A percentile compares a stretch with the other conserved stretches of the same genome.
These are phyloP conservation scores for Anisodus acutangulus DNA, from an alignment of 257 asterid genomes.

Conservation along the genomic window DNA sequence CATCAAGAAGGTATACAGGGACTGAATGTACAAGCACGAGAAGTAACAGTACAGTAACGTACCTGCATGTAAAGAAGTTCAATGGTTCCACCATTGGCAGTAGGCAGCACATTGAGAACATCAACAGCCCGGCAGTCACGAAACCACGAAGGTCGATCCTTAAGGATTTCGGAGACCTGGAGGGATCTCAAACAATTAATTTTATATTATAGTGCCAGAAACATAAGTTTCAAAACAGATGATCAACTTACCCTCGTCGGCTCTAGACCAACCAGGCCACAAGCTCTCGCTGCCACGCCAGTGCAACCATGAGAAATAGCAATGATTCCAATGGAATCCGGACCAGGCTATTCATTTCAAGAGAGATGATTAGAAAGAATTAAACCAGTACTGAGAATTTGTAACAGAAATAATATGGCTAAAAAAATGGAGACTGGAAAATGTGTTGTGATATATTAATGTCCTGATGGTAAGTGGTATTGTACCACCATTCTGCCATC, in stretches of 20 bases:
- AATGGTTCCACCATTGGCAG: slow-evolving; percentile 96
- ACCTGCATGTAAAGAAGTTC: slow-evolving; percentile 97
- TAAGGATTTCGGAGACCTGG: slow-evolving; percentile 93
- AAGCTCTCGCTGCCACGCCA: slow-evolving; percentile 96
- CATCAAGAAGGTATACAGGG: not conserved
- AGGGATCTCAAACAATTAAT: slow-evolving; percentile 17
- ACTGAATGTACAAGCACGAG: not conserved
- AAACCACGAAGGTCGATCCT: slow-evolving; percentile 94
- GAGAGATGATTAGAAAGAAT: slow-evolving; percentile 10
- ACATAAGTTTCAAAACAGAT: not conserved
- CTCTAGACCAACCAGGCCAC: slow-evolving; percentile 93
- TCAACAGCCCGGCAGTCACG: slow-evolving; percentile 95
- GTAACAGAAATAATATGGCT: slow-evolving; percentile 8
- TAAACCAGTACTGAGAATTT: not conserved
- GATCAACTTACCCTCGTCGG: slow-evolving; percentile 73
- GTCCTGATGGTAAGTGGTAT: not conserved
- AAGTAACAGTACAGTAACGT: not conserved
- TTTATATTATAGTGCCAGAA: not conserved
- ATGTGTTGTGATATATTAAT: not conserved
- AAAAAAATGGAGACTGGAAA: not conserved
- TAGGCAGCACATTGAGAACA: slow-evolving; percentile 79
- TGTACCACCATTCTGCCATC: not conserved
- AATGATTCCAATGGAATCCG: slow-evolving; percentile 99
- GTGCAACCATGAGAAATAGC: slow-evolving; percentile 99
- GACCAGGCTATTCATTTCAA: slow-evolving; percentile 84